These are phyloP conservation scores for Hevea brasiliensis DNA, from an alignment of 345 rosid genomes.

Conservation along the genomic window DNA sequence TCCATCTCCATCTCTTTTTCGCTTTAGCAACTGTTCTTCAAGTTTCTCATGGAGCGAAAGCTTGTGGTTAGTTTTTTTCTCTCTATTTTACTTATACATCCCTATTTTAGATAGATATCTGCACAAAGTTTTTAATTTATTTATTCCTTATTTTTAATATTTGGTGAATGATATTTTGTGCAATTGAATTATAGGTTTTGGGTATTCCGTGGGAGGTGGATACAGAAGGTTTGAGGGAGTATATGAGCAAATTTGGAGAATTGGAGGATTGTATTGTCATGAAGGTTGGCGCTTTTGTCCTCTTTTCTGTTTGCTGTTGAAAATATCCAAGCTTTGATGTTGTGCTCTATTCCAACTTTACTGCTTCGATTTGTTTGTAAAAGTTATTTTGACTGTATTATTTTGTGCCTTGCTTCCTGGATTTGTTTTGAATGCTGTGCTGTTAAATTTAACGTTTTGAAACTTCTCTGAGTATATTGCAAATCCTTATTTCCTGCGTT, in stretches of 20 bases:
- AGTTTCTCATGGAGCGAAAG: conserved; percentile 62
- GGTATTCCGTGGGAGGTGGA: conserved; percentile 98
- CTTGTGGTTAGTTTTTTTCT: conserved; percentile 61
- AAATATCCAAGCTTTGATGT: neutral
- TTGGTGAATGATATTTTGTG: neutral
- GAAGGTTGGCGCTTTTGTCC: conserved; percentile 56
- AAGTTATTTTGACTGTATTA: neutral
- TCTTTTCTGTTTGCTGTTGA: neutral
- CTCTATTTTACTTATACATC: neutral
- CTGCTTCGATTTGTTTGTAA: neutral
- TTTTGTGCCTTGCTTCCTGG: neutral
- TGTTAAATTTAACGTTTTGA: too few relatives aligned
- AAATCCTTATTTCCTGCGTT: neutral
- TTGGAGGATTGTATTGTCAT: conserved; percentile 96
- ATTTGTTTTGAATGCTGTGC: neutral
- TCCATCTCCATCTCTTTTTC: conserved; percentile 7
- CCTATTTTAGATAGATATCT: neutral
- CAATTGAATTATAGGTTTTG: conserved; percentile 54
- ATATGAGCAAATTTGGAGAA: conserved; percentile 90
- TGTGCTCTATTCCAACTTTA: neutral
- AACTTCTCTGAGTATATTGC: neutral
- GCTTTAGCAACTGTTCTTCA: conserved; percentile 1
- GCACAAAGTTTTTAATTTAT: neutral
- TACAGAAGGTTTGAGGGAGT: conserved; percentile 84
- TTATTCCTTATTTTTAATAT: neutral